These are phyloP conservation scores for Linum lewisii DNA, from an alignment of 345 rosid genomes.

Conservation along the genomic window DNA sequence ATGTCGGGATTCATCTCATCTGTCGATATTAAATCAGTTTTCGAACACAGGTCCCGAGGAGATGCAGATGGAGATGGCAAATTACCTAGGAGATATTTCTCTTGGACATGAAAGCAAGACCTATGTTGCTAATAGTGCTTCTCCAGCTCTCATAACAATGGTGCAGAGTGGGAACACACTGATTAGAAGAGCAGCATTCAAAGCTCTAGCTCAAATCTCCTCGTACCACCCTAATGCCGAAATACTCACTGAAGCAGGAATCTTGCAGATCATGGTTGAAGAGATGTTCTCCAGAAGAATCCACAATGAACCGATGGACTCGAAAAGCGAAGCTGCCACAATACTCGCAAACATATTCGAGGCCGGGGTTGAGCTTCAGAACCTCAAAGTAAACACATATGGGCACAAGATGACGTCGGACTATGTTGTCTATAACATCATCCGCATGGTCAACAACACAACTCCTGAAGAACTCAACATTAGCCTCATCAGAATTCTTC, in stretches of 20 bases:
- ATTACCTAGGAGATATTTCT: slow-evolving; percentile 53
- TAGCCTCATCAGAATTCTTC: slow-evolving; percentile 57
- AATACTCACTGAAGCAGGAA: slow-evolving; percentile 48
- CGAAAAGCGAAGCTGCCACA: slow-evolving; percentile 58
- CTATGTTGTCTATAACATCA: slow-evolving; percentile 50
- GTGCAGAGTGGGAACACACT: slow-evolving; percentile 45
- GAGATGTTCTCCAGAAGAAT: slow-evolving; percentile 57
- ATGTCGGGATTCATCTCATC: neutral
- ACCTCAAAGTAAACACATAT: slow-evolving; percentile 38
- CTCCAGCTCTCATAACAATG: slow-evolving; percentile 51
- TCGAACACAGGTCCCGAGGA: slow-evolving; percentile 49
- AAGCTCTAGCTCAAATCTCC: slow-evolving; percentile 62
- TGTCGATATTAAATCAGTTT: neutral
- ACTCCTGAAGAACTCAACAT: slow-evolving; percentile 58
- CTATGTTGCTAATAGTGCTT: slow-evolving; percentile 60
- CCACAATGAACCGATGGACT: slow-evolving; percentile 44
- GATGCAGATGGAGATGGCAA: slow-evolving; percentile 59
- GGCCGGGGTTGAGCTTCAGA: slow-evolving; percentile 53
- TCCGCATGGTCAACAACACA: slow-evolving; percentile 62
- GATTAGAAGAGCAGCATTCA: slow-evolving; percentile 49
- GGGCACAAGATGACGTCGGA: slow-evolving; percentile 67
- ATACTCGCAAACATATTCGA: slow-evolving; percentile 70
- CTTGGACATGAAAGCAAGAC: slow-evolving; percentile 48
- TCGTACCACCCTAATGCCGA: slow-evolving; percentile 50
- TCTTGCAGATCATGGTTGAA: slow-evolving; percentile 51